phyloP scores from a whole-genome alignment of 768 basidiomycete species.

The Tylopilus balloui region DNA sequence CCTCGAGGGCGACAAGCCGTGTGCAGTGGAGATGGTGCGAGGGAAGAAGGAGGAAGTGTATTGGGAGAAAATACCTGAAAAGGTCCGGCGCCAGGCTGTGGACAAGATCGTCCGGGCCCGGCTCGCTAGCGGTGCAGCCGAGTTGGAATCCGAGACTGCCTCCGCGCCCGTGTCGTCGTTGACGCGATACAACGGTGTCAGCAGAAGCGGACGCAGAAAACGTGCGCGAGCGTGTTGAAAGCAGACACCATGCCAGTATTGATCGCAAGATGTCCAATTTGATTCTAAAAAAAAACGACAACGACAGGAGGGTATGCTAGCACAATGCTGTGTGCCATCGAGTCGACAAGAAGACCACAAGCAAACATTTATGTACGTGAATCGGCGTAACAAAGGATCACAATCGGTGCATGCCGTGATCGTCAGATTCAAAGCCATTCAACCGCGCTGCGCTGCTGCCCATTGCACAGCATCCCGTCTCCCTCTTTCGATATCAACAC shows the following conservation, averaged over 20 bases:
- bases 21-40: slow-evolving; percentile 51
- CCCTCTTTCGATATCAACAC: slow-evolving; percentile 59
- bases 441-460: slow-evolving; percentile 36
- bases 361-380: too few species aligned
- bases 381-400: background rate
- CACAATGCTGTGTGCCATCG: too few species aligned
- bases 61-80: slow-evolving; percentile 78
- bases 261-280: too few species aligned
- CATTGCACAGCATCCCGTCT: slow-evolving; percentile 58
- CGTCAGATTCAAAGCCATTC: background rate
- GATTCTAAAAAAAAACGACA: too few species aligned
- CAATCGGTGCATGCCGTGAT: too few species aligned
- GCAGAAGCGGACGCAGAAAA: slow-evolving; percentile 11
- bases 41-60: slow-evolving; percentile 69
- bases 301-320: too few species aligned
- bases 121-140: background rate
- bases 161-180: background rate
- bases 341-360: too few species aligned
- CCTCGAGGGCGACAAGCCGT: slow-evolving; percentile 21
- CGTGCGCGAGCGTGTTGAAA: slow-evolving; percentile 7
- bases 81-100: slow-evolving; percentile 59
- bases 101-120: slow-evolving; percentile 34
- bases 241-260: background rate
- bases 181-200: background rate
- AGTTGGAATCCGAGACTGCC: background rate